Base-by-base conservation (phyloP, 2,329 filamentous ascomycete genomes). In the Penicillium occitanis region DNA sequence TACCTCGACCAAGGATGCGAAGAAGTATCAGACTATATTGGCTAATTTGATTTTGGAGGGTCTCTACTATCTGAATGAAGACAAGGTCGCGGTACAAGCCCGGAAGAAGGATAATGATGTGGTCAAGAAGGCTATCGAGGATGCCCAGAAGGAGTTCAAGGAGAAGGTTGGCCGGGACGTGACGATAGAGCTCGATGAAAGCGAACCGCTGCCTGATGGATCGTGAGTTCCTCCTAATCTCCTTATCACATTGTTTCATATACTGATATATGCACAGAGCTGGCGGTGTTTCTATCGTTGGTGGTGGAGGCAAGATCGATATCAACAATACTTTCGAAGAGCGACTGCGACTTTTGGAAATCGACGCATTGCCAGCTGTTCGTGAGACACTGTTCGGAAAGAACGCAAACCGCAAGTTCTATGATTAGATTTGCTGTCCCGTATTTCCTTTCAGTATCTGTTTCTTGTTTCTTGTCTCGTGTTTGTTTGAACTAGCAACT, bases 301-400 rank as follows among this genome's bases (percentile, higher is more conserved):
- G 93, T 70, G 90, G 91, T 71, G 85, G 85, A 70, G 95, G 95
- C 77, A 97, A 94, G 86, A 98, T 99, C 77, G 93, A 97, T 74
- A 94, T 99, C 80, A 93, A 97, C 87, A 98, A 99, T 84, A 98
- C 95, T 64, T 91, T 98, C 72, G 95, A 98, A 78, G 91, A 96
- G 77, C 89, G 95, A 71, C 84, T 99, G 79, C 87, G 86, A 74
- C 85, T 98, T 68, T 87, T 98, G 70, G 90, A 97, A 81, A 89
- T 90, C 66, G 91, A 91, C 71, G 91, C 92, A 61, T 87, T 97
- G 66, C 95, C 95, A 14, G 88, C 88, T 53, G 89, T 99, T 74
- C 87, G 95, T 75, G 87, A 91, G 78, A 90, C 90, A 17, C 85
- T 99, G 67, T 99, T 99, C 75, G 95, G 95, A 68, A 90, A 92